Percentiles rank a stretch among this genome's conserved stretches.
phyloP scores from a whole-genome alignment of 345 rosid species.

The Passiflora organensis region DNA sequence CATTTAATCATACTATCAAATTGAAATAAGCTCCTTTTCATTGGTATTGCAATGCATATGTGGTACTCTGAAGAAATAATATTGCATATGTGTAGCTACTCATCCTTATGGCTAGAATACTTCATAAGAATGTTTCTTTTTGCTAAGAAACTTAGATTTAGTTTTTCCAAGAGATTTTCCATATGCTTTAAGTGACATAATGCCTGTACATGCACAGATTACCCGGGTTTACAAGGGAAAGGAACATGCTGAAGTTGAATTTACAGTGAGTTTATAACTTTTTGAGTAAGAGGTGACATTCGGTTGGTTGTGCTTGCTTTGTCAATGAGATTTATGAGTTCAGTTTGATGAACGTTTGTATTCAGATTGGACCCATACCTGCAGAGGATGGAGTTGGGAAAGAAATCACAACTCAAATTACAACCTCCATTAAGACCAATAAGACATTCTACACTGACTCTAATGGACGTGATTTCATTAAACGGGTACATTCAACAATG shows the following conservation, averaged over 20 bases:
- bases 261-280: conserved; percentile 56
- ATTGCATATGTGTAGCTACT: no score
- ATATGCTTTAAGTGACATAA: conserved; percentile 13
- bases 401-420: conserved; percentile 67
- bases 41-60: no score
- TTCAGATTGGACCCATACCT: conserved; percentile 90
- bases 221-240: conserved; percentile 82
- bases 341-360: conserved; percentile 18
- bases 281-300: background rate
- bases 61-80: no score
- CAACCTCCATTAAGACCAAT: conserved; percentile 70
- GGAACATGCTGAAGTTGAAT: conserved; percentile 88
- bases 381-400: conserved; percentile 81
- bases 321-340: conserved; percentile 6
- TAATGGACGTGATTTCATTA: conserved; percentile 88
- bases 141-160: no score
- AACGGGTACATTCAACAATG: conserved; percentile 50
- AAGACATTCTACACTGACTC: conserved; percentile 86
- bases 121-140: no score
- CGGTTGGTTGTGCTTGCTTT: background rate
- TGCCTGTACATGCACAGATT: conserved; percentile 37
- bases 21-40: no score
- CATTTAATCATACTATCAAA: no score
- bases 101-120: no score
- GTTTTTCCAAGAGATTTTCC: background rate